These are phyloP conservation scores for Rubia tinctorum DNA, from an alignment of 305 asterid genomes.

Conservation along the genomic window DNA sequence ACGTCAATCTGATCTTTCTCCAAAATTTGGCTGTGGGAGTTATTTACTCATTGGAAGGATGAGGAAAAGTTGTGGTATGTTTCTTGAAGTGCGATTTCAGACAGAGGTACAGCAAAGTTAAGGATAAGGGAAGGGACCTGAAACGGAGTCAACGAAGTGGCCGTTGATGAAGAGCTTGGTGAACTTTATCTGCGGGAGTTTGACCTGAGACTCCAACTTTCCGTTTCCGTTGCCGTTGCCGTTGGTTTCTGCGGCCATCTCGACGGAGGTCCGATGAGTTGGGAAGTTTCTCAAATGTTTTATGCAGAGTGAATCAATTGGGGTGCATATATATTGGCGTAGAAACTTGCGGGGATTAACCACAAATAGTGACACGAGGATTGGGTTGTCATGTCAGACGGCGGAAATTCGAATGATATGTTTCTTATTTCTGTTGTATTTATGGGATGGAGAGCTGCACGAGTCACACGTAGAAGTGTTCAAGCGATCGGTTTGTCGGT, in stretches of 20 bases:
- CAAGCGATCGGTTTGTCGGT: too few relatives aligned
- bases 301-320: background rate
- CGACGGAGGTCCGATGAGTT: background rate
- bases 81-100: background rate
- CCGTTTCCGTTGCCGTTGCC: conserved; percentile 29
- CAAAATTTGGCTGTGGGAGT: background rate
- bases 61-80: too few relatives aligned
- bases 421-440: background rate
- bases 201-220: background rate
- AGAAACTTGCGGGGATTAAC: background rate
- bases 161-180: conserved; percentile 42
- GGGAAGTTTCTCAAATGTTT: background rate
- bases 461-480: too few relatives aligned
- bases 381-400: conserved; percentile 4
- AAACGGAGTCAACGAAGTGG: conserved; percentile 30
- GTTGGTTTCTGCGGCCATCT: conserved; percentile 25
- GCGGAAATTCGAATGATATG: background rate
- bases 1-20: too few relatives aligned
- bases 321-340: background rate
- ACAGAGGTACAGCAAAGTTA: background rate
- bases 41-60: too few relatives aligned
- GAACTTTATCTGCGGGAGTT: conserved; percentile 29
- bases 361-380: background rate
- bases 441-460: background rate
- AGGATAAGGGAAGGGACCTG: conserved; percentile 14